These are phyloP conservation scores for Chlamydomonas incerta DNA, from an alignment of 139 green algal genomes.

Conservation along the genomic window DNA sequence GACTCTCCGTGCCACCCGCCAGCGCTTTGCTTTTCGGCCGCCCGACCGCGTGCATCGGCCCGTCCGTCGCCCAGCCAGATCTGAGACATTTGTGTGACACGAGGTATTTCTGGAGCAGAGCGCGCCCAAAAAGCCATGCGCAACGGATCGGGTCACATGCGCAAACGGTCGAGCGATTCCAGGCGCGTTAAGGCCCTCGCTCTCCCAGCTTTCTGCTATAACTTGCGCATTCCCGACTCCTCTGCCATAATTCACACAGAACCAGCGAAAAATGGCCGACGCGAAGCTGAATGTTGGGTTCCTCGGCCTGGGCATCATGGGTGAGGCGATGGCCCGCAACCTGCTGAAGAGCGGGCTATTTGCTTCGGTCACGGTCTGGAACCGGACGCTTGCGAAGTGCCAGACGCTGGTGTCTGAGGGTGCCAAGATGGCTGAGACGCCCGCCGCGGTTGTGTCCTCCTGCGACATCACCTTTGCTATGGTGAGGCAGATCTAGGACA, in stretches of 20 bases:
- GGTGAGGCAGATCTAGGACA: neutral
- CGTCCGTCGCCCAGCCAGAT: no score
- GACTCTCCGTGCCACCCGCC: no score
- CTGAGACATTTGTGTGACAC: no score
- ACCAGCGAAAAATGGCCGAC: slow-evolving; percentile 1
- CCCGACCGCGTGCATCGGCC: no score
- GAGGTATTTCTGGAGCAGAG: no score
- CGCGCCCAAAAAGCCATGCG: no score
- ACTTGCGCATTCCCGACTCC: neutral
- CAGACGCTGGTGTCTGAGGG: slow-evolving; percentile 63
- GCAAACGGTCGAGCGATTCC: no score
- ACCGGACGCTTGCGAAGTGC: slow-evolving; percentile 74
- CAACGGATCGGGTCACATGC: no score
- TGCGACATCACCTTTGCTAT: slow-evolving; percentile 92
- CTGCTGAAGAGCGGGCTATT: slow-evolving; percentile 86
- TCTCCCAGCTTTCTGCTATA: neutral
- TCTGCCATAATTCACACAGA: neutral
- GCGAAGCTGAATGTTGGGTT: slow-evolving; percentile 69
- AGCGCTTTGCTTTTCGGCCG: no score
- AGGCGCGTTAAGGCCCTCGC: no score
- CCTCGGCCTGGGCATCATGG: slow-evolving; percentile 88
- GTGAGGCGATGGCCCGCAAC: slow-evolving; percentile 83
- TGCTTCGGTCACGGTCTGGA: slow-evolving; percentile 88
- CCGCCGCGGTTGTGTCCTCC: slow-evolving; percentile 71
- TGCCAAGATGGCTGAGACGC: slow-evolving; percentile 58